Percentiles rank a stretch among this genome's conserved stretches.
phyloP scores from a whole-genome alignment of 805 yeast species.

The Sugiyamaella lignohabitans region DNA sequence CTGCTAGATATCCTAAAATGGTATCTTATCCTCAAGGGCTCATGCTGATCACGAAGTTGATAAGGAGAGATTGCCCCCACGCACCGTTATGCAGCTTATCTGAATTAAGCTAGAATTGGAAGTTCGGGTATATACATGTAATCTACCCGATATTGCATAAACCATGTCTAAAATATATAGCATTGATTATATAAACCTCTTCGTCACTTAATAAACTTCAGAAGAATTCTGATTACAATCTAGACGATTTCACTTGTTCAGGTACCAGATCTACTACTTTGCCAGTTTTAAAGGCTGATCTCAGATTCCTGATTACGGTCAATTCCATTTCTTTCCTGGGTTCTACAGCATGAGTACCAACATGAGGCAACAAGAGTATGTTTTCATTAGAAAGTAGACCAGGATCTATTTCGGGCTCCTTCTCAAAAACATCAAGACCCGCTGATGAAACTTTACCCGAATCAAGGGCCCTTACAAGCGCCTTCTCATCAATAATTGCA shows the following conservation, averaged over 20 bases:
- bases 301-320: slow-evolving; percentile 63
- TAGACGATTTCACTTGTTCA: neutral
- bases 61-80: too few relatives aligned
- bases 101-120: too few relatives aligned
- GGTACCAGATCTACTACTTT: slow-evolving; percentile 38
- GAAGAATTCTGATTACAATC: too few relatives aligned
- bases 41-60: too few relatives aligned
- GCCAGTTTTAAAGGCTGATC: slow-evolving; percentile 51
- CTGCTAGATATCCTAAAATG: too few relatives aligned
- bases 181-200: too few relatives aligned
- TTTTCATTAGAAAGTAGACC: slow-evolving; percentile 42
- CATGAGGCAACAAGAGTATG: slow-evolving; percentile 51
- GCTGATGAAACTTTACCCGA: slow-evolving; percentile 47
- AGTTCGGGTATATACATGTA: too few relatives aligned
- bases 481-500: slow-evolving; percentile 50
- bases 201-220: too few relatives aligned
- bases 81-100: too few relatives aligned
- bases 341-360: slow-evolving; percentile 38
- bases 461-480: slow-evolving; percentile 41
- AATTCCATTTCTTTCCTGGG: slow-evolving; percentile 70
- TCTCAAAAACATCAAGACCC: slow-evolving; percentile 57
- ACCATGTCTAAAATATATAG: too few relatives aligned
- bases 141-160: too few relatives aligned
- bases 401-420: slow-evolving; percentile 48
- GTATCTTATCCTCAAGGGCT: too few relatives aligned